Conservation (phyloP, 176 grass and related monocot species). For the Carex scoparia region DNA sequence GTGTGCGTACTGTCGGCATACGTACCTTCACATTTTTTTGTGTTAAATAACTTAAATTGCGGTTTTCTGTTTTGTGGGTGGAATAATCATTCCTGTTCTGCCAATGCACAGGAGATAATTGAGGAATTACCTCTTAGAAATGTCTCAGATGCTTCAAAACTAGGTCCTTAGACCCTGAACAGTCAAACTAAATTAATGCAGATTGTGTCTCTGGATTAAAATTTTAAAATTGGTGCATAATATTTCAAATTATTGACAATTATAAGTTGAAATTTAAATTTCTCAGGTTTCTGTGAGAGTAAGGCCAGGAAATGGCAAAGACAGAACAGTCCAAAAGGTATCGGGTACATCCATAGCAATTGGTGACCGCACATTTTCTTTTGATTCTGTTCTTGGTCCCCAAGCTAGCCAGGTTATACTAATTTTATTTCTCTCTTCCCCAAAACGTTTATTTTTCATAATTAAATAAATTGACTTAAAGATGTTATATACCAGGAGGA, state of each 20-base stretch:
- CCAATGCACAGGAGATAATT: not conserved
- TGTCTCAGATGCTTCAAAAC: not conserved
- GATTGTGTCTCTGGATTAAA: not conserved
- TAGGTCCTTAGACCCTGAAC: not conserved
- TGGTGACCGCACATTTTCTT: conserved; percentile 49
- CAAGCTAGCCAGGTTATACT: conserved; percentile 57
- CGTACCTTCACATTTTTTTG: not conserved
- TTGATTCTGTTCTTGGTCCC: conserved; percentile 70
- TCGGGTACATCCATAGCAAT: conserved; percentile 43
- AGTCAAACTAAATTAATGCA: not conserved
- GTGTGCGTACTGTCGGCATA: not conserved
- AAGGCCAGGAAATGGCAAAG: conserved; percentile 24
- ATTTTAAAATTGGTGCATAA: not conserved
- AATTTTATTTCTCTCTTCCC: not conserved
- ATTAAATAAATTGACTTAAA: not conserved
- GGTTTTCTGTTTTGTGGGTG: not conserved
- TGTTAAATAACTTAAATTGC: not conserved
- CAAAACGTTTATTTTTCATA: not conserved
- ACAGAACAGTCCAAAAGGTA: conserved; percentile 16
- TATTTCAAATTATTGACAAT: not conserved
- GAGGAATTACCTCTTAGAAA: not conserved
- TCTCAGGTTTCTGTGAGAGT: conserved; percentile 37
- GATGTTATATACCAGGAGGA: conserved; percentile 47
- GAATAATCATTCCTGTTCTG: not conserved
- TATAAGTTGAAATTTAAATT: not conserved